Conservation (phyloP, 2,329 filamentous ascomycete genomes). For the Hysterium pulicare region DNA sequence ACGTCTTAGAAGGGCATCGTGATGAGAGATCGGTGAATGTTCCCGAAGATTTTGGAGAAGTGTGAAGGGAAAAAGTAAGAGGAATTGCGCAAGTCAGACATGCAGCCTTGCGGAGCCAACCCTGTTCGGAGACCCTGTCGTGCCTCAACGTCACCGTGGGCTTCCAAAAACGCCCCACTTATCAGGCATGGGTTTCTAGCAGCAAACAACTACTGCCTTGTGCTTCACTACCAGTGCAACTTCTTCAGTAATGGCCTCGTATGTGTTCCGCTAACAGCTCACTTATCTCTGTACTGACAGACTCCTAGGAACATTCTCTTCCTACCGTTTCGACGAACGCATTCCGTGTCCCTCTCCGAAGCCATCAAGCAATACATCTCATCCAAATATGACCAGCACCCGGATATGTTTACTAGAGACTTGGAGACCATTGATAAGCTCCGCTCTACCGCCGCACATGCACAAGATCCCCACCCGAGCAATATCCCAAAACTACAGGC, state of each 20-base stretch:
- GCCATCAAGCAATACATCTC: conserved; percentile 95
- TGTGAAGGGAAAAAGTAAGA: no score
- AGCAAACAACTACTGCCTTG: conserved; percentile 6
- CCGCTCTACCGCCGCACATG: conserved; percentile 80
- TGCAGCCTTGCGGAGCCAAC: background rate
- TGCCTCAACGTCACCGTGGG: conserved; percentile 1
- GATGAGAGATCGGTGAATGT: no score
- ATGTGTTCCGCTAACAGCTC: conserved; percentile 3
- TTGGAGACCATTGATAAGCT: conserved; percentile 81
- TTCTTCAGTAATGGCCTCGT: conserved; percentile 18
- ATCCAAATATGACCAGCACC: conserved; percentile 96
- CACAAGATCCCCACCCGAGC: conserved; percentile 81
- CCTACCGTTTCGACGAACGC: conserved; percentile 84
- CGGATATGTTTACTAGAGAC: conserved; percentile 92
- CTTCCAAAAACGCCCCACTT: background rate
- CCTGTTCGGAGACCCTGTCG: background rate
- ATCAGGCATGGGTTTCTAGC: no score
- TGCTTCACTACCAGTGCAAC: background rate
- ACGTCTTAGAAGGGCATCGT: no score
- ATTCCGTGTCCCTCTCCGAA: conserved; percentile 71
- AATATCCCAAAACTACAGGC: conserved; percentile 84
- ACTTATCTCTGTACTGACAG: conserved; percentile 8
- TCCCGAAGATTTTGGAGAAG: no score
- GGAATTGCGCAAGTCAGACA: no score
- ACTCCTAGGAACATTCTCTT: conserved; percentile 61